A percentile compares a stretch with the other conserved stretches of the same genome.
phyloP scores from a whole-genome alignment of 2,329 filamentous ascomycete genomes.

The Hymenoscyphus repandus region DNA sequence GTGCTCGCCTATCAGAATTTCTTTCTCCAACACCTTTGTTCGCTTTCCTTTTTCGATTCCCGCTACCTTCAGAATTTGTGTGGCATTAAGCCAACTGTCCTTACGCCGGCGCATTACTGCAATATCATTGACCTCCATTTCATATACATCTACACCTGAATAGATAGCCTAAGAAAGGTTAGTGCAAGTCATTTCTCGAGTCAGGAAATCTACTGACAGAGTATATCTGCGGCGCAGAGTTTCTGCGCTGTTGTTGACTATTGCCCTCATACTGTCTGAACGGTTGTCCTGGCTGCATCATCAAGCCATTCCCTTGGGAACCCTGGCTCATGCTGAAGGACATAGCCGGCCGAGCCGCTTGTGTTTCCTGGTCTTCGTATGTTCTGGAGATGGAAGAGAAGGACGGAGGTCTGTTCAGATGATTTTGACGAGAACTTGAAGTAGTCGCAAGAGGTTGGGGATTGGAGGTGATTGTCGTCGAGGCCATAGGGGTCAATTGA shows the following conservation, averaged over 20 bases:
- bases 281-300: constrained; percentile 29
- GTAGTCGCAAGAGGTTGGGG: constrained; percentile 26
- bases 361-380: constrained; percentile 22
- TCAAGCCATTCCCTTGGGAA: constrained; percentile 28
- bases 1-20: constrained; percentile 92
- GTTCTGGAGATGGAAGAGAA: constrained; percentile 18
- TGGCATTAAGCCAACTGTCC: constrained; percentile 96
- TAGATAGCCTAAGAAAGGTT: constrained; percentile 66
- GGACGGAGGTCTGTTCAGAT: constrained; percentile 19
- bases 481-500: constrained; percentile 20
- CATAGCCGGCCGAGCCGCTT: constrained; percentile 22
- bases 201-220: constrained; percentile 41
- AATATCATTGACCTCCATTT: constrained; percentile 93
- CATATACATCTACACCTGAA: constrained; percentile 93
- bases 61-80: constrained; percentile 95
- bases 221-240: constrained; percentile 50
- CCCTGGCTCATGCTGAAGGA: constrained; percentile 32
- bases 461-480: constrained; percentile 23
- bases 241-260: constrained; percentile 22
- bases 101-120: constrained; percentile 93
- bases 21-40: constrained; percentile 96
- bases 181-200: constrained; percentile 1
- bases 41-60: constrained; percentile 96
- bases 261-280: constrained; percentile 28
- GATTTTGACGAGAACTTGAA: constrained; percentile 27